A percentile compares a stretch with the other conserved stretches of the same genome.
These are phyloP conservation scores for Myxozyma sirexii DNA, from an alignment of 805 yeast species.

Conservation along the genomic window DNA sequence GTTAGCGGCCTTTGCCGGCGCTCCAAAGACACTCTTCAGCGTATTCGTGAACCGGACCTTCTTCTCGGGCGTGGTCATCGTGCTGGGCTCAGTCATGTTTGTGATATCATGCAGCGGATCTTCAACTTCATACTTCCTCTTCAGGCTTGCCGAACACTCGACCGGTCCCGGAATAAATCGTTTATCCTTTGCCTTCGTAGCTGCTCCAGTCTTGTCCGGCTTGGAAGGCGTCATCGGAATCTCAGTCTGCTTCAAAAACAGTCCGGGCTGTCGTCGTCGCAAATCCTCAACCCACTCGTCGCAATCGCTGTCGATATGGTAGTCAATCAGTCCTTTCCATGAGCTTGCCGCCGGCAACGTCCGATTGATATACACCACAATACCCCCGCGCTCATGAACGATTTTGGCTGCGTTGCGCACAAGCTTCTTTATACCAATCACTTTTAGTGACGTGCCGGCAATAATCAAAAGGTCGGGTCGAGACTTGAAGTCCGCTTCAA, in stretches of 20 bases:
- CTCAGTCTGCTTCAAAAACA: constrained; percentile 46
- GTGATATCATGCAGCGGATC: constrained; percentile 8
- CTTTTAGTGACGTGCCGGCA: constrained; percentile 90
- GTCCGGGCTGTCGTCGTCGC: constrained; percentile 57
- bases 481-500: constrained; percentile 59
- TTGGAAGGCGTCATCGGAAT: constrained; percentile 13
- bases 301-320: constrained; percentile 77
- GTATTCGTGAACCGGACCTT: background rate
- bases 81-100: background rate
- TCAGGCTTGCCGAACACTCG: background rate
- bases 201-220: background rate
- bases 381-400: constrained; percentile 78
- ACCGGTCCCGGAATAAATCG: too few species aligned
- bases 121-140: background rate
- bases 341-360: constrained; percentile 48
- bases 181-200: too few species aligned
- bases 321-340: constrained; percentile 78
- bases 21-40: background rate
- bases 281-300: constrained; percentile 73
- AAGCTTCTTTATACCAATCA: constrained; percentile 81
- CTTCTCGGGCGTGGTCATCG: constrained; percentile 1
- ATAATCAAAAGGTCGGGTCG: constrained; percentile 81
- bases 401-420: constrained; percentile 69
- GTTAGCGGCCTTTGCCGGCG: background rate
- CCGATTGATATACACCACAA: constrained; percentile 74